A percentile compares a stretch with the other conserved stretches of the same genome.
phyloP scores from a whole-genome alignment of 176 grass and related monocot species.

The Musa schizocarpa region DNA sequence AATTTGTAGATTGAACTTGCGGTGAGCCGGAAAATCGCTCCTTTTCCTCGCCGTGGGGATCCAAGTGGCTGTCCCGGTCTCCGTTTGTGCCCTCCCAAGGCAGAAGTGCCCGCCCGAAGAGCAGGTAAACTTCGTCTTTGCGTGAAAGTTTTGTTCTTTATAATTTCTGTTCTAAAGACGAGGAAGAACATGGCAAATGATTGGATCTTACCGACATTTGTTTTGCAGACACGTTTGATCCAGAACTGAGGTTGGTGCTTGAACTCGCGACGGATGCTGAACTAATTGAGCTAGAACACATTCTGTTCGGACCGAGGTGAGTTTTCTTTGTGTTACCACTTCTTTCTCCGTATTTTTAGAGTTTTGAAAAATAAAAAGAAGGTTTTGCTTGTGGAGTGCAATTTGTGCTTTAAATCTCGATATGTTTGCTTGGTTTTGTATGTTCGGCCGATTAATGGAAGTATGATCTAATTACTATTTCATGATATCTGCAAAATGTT shows the following conservation, averaged over 20 bases:
- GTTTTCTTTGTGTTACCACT: background rate
- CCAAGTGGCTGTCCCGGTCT: background rate
- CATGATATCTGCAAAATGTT: too few species aligned
- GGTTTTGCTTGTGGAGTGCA: background rate
- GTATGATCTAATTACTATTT: too few species aligned
- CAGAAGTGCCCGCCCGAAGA: background rate
- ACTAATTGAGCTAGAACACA: constrained; percentile 67
- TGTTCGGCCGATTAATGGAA: too few species aligned
- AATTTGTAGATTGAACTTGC: background rate
- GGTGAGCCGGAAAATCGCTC: background rate
- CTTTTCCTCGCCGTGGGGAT: background rate
- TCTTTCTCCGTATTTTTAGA: constrained; percentile 8
- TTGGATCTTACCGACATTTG: constrained; percentile 1
- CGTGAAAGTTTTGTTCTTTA: background rate
- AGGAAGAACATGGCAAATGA: background rate
- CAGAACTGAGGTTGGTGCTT: constrained; percentile 75
- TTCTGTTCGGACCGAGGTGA: constrained; percentile 84
- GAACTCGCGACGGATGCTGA: constrained; percentile 74
- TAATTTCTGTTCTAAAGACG: background rate
- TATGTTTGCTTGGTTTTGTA: too few species aligned
- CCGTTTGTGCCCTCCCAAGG: background rate
- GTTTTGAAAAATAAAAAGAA: background rate
- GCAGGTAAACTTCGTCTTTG: background rate
- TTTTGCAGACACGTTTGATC: constrained; percentile 56
- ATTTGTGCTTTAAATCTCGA: background rate